These are phyloP conservation scores for Cutaneotrichosporon dermatis DNA, from an alignment of 1,284 basidiomycete genomes.

Conservation along the genomic window DNA sequence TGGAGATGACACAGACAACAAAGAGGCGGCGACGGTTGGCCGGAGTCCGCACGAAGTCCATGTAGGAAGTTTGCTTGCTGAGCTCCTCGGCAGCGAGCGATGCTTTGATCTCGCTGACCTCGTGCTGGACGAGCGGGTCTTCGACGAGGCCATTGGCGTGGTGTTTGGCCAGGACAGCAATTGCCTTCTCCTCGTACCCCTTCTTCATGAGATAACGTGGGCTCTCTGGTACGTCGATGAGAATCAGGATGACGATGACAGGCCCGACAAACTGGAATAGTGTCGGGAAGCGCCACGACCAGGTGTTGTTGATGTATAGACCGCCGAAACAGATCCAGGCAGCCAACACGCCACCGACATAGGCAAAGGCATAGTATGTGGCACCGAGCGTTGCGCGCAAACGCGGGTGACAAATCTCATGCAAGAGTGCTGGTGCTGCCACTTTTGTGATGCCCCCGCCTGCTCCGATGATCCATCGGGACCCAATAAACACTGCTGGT, in stretches of 20 bases:
- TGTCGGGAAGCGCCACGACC: slow-evolving; percentile 22
- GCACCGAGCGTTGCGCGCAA: slow-evolving; percentile 19
- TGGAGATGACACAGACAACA: slow-evolving; percentile 51
- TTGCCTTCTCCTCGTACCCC: slow-evolving; percentile 30
- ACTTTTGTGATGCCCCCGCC: slow-evolving; percentile 29
- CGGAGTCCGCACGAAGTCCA: slow-evolving; percentile 28
- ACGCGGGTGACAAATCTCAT: slow-evolving; percentile 29
- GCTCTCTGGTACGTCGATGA: slow-evolving; percentile 32
- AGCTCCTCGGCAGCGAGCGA: slow-evolving; percentile 54
- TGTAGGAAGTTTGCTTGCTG: slow-evolving; percentile 2
- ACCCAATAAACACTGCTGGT: slow-evolving; percentile 6
- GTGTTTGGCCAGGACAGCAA: slow-evolving; percentile 29
- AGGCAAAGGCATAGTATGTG: slow-evolving; percentile 15
- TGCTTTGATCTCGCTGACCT: slow-evolving; percentile 25
- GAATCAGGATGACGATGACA: background rate
- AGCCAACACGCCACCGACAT: slow-evolving; percentile 8
- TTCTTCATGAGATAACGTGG: slow-evolving; percentile 39
- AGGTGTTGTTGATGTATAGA: slow-evolving; percentile 3
- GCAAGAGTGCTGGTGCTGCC: slow-evolving; percentile 18
- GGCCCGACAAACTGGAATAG: slow-evolving; percentile 17
- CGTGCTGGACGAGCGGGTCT: slow-evolving; percentile 26
- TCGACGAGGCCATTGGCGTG: slow-evolving; percentile 26
- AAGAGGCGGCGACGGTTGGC: slow-evolving; percentile 51
- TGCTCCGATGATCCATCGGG: slow-evolving; percentile 48
- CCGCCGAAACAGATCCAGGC: slow-evolving; percentile 13